Base-by-base conservation (phyloP, 2,329 filamentous ascomycete genomes). In the Fusarium decemcellulare region DNA sequence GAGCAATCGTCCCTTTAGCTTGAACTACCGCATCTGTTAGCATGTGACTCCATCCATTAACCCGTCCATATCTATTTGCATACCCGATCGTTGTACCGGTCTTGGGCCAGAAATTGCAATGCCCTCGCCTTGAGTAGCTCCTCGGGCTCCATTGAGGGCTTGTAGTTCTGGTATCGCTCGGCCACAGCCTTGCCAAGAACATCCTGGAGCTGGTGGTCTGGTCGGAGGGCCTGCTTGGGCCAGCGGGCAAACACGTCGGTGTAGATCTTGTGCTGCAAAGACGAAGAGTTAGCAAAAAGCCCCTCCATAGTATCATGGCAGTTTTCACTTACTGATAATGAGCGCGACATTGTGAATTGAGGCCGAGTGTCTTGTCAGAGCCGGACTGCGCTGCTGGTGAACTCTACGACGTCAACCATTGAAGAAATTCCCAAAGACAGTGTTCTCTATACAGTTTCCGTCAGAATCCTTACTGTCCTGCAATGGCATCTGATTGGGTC, bases 191-290 rank as follows among this genome's bases (percentile, higher is more conserved):
- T 78, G 62, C 75, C 74, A 51, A 92, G 79, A 36, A 87, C 83
- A 68, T 88, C 84, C 73, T 87, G 87, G 70, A 92, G 84, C 76
- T 91, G 88, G 76, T 86, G 83, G 61, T 90, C 85, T 8, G 90
- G 90, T 1, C 90, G 88, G 46, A 92, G 83, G 61, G 82, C 81
- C 74, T 92, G 90, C 72, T 87, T 86, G 47, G 90, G 90, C 90
- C 90, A 92, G 67, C 84, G 83, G 61, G 84, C 81, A 58, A 82
- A 78, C 68, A 76, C 78, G 60, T 81, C 79, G 52, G 75, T 71
- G 73, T 81, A 81, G 48, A 81, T 75, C 62, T 77, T 78, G 68
- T 76, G 76, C 80, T 82, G 53, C 4, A 23, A 8, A 18, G 34
- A 46, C 4, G 39, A 9, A 14, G 4, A 34, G 37, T 72, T 47